Base-by-base conservation (phyloP, 2,329 filamentous ascomycete species). In the Periconia sp. region DNA sequence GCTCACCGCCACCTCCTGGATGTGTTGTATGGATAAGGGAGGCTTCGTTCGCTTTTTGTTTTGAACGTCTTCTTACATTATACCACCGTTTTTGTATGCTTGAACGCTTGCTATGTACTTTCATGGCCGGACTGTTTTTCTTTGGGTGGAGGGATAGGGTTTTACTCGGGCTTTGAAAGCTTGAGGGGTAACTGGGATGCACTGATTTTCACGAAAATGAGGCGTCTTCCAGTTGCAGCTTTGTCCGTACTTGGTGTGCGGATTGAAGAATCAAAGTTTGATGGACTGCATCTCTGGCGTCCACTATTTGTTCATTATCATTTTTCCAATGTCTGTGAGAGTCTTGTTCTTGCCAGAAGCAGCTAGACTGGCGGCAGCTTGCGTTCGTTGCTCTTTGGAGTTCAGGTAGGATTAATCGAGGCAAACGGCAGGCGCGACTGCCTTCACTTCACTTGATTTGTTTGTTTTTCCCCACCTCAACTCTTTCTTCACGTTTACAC, bases 31-130 rank as follows among this genome's bases (percentile, higher is more conserved):
- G 32, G 11, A 23, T 35, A 35, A 35, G 18, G 32, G 32, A 35
- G 32, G 32, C 32, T 24, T 24, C 32, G n/a, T 35, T 35, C 32
- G 19, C 17, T 35, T 15, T 7, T 34, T 31, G n/a, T n/a, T n/a
- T n/a, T n/a, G n/a, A 4, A 31, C 13, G 8, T 35, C 11, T 21
- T 35, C 12, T 35, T 15, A 35, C 11, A 24, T 23, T n/a, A 35
- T 35, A 35, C 32, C 32, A 35, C 10, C n/a, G n/a, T 23, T 35
- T n/a, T 15, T 18, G 12, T 4, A 28, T 28, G 12, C 19, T 35
- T 15, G n/a, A n/a, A n/a, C n/a, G n/a, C n/a, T 24, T 4, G 18
- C n/a, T 15, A 15, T 15, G 19, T 35, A 24, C 10, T 21, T 24
- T 22, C 12, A 13, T n/a, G 4, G 18, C 12, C n/a, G 12, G 19